Base-by-base conservation (phyloP, 768 basidiomycete genomes). In the Rhodosporidiobolus odoratus region DNA sequence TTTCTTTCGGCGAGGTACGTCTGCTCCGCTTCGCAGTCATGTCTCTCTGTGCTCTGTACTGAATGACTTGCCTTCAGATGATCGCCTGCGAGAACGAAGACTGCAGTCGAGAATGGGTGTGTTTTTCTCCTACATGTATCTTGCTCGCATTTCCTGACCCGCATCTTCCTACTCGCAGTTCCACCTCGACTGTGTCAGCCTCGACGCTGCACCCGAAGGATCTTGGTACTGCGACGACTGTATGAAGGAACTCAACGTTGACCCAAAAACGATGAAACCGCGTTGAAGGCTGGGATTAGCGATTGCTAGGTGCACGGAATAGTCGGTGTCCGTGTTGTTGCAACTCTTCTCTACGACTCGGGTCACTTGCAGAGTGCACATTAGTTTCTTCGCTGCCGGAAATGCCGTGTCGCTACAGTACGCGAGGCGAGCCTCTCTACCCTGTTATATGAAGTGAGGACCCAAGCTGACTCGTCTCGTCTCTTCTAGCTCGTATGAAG, bases 221-320 rank as follows among this genome's bases (percentile, higher is more conserved):
- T 54, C 62, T n/a, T 80, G 79, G 79, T 79, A 66, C 57, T 80
- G 79, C 65, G 41, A 56, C 37, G 77, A 77, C 34, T 79, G 79
- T 56, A 57, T 65, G n/a, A 40, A 23, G 27, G 25, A 32, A 34
- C 65, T 68, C 27, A 45, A 57, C 53, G 30, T 64, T 25, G 64
- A 65, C 43, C 54, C 56, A 27, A n/a, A 8, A 58, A 66, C 50
- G 35, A 45, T 62, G 43, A 37, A 57, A 35, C 66, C 58, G 57
- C 43, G 57, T 34, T 50, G n/a, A 23, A 35, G 40, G 16, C 32
- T n/a, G 15, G 15, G 47, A 5, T 41, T 23, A 32, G 62, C 21
- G 57, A 43, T 9, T 25, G 27, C 21, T 32, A 23, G 23, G 27
- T 37, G 27, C 15, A 4, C 12, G 10, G 10, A n/a, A 9, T 15